Conservation (phyloP, 2,329 filamentous ascomycete genomes). For the Penicillium brevicompactum region DNA sequence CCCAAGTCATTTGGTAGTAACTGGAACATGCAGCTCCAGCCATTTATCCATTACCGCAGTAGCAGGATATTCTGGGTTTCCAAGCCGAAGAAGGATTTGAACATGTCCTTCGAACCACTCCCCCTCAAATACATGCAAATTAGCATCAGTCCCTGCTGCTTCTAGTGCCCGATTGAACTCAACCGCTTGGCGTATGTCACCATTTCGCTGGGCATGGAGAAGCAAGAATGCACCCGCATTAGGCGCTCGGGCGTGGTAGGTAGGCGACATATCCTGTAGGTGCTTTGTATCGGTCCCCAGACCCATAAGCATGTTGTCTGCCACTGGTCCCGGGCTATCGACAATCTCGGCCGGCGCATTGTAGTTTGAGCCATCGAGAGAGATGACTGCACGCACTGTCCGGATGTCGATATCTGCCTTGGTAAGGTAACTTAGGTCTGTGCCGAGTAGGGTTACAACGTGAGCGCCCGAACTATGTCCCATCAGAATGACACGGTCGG, state of each 20-base stretch:
- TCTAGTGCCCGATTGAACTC: neutral
- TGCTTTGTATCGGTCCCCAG: neutral
- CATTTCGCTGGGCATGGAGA: neutral
- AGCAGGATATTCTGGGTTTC: neutral
- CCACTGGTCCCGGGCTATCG: neutral
- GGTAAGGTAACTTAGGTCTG: neutral
- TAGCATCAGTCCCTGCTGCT: neutral
- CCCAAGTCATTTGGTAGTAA: neutral
- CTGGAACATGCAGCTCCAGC: conserved; percentile 1
- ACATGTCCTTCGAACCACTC: neutral
- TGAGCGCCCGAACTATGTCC: conserved; percentile 4
- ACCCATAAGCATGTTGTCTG: neutral
- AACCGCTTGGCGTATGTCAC: conserved; percentile 6
- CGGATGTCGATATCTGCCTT: neutral
- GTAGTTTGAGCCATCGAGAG: conserved; percentile 8
- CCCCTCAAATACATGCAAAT: neutral
- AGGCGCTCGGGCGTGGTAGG: neutral
- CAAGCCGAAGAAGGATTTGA: conserved; percentile 1
- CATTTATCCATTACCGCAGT: conserved; percentile 3
- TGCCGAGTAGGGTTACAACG: neutral
- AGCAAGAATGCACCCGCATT: conserved; percentile 4
- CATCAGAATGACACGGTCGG: neutral
- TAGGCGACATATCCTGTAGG: neutral
- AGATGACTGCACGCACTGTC: neutral
- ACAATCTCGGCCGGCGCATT: conserved; percentile 6